phyloP scores from a whole-genome alignment of 164 flowering plant species.

The Pachysandra terminalis region DNA sequence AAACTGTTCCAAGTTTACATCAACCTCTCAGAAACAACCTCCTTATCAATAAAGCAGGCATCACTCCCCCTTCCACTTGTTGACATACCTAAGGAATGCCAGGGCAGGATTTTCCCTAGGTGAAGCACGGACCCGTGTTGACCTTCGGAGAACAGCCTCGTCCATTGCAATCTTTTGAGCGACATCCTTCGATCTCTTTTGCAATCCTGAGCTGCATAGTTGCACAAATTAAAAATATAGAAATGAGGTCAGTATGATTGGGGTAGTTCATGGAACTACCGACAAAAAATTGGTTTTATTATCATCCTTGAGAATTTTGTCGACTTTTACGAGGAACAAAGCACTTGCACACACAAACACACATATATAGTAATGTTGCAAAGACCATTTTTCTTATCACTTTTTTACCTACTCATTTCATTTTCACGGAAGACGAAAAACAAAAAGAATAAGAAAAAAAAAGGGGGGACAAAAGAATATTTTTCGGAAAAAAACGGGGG shows the following conservation, averaged over 20 bases:
- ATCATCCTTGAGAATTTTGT: too few species aligned
- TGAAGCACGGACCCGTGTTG: conserved; percentile 81
- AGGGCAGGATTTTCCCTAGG: conserved; percentile 59
- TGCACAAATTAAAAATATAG: neutral
- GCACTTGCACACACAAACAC: neutral
- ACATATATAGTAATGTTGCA: neutral
- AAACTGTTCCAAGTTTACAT: neutral
- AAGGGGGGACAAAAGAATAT: too few species aligned
- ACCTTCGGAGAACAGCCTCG: conserved; percentile 71
- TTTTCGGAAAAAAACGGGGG: too few species aligned
- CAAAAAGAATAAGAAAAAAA: too few species aligned
- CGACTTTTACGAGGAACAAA: neutral
- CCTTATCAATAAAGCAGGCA: neutral
- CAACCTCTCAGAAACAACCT: neutral
- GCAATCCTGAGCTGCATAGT: conserved; percentile 50
- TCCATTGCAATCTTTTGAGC: conserved; percentile 47
- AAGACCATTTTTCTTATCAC: too few species aligned
- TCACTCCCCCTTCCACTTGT: conserved; percentile 78
- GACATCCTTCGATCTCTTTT: conserved; percentile 55
- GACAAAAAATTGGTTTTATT: too few species aligned
- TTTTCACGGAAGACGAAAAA: too few species aligned
- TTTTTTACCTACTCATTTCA: too few species aligned
- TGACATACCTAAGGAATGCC: conserved; percentile 70
- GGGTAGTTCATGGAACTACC: neutral
- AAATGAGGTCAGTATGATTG: neutral